A percentile compares a stretch with the other conserved stretches of the same genome.
Conservation (phyloP, 176 grass and related monocot species). For the Carex parvula region DNA sequence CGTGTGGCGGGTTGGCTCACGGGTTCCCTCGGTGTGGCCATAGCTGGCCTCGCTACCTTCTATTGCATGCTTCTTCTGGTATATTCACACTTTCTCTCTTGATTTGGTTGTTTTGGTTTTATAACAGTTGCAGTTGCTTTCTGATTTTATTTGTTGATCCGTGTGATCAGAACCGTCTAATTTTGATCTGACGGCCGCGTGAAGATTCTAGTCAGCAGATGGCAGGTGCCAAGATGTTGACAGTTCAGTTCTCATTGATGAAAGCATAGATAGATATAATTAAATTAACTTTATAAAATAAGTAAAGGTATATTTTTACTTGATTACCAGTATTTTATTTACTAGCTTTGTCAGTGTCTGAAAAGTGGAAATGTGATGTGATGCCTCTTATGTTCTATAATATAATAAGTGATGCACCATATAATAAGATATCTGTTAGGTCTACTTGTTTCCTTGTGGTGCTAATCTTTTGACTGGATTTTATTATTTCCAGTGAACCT, state of each 20-base stretch:
- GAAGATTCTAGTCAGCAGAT: not conserved
- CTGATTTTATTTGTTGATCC: not conserved
- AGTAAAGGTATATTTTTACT: not conserved
- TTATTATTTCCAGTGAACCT: not conserved
- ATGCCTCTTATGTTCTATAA: not conserved
- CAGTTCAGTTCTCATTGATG: not conserved
- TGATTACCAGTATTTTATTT: not conserved
- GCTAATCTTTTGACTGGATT: not conserved
- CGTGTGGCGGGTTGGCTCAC: conserved; percentile 66
- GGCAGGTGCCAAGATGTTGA: not conserved
- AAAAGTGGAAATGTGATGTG: not conserved
- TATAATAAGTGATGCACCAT: not conserved
- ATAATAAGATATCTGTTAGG: conserved; percentile 3
- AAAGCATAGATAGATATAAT: not conserved
- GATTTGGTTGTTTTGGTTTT: not conserved
- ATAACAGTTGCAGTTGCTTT: not conserved
- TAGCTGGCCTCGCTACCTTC: conserved; percentile 49
- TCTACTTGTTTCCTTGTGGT: not conserved
- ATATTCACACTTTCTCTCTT: not conserved
- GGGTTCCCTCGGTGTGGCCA: conserved; percentile 56
- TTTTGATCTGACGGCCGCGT: not conserved
- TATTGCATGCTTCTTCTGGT: conserved; percentile 98
- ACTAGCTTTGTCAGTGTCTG: not conserved
- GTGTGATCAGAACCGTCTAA: not conserved
- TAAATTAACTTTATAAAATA: not conserved